Evolutionary conservation across 2,329 filamentous ascomycete genomes (phyloP).

Genomic region (Pestalotiopsis fici): DNA sequence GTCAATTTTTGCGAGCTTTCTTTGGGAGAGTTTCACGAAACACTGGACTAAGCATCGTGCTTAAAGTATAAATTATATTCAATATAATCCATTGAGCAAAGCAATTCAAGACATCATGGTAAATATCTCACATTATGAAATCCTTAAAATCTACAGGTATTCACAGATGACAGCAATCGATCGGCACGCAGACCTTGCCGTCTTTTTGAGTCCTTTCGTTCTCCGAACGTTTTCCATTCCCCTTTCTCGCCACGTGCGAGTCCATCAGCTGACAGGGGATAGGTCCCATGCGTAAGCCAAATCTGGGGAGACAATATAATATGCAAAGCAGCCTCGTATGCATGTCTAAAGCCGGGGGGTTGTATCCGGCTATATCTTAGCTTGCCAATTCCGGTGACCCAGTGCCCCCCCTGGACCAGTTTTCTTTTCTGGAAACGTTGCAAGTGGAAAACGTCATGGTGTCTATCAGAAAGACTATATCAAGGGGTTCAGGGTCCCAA

Average conservation of each 20-base stretch:
- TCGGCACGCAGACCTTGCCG: background rate
- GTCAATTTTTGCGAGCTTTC: background rate
- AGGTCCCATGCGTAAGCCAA: background rate
- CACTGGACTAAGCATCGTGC: background rate
- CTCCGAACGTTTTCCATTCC: background rate
- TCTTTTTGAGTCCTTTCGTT: background rate
- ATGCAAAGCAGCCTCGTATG: slow-evolving; percentile 11
- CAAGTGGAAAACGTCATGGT: background rate
- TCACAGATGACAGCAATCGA: no score
- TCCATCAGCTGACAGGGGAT: background rate
- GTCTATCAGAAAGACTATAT: background rate
- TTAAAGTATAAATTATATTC: no score
- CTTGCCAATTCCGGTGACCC: background rate
- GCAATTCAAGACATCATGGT: no score
- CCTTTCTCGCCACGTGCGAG: background rate
- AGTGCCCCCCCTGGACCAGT: background rate
- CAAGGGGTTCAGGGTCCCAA: background rate
- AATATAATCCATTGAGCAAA: no score
- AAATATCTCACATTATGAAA: no score
- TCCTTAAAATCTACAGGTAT: no score
- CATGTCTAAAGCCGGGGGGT: slow-evolving; percentile 15
- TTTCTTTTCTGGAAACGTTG: slow-evolving; percentile 1
- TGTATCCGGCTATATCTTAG: slow-evolving; percentile 30
- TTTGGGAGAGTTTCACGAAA: background rate
- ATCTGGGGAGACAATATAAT: background rate